A percentile compares a stretch with the other conserved stretches of the same genome.
These are phyloP conservation scores for Epithele typhae DNA, from an alignment of 768 basidiomycete species.

Conservation along the genomic window DNA sequence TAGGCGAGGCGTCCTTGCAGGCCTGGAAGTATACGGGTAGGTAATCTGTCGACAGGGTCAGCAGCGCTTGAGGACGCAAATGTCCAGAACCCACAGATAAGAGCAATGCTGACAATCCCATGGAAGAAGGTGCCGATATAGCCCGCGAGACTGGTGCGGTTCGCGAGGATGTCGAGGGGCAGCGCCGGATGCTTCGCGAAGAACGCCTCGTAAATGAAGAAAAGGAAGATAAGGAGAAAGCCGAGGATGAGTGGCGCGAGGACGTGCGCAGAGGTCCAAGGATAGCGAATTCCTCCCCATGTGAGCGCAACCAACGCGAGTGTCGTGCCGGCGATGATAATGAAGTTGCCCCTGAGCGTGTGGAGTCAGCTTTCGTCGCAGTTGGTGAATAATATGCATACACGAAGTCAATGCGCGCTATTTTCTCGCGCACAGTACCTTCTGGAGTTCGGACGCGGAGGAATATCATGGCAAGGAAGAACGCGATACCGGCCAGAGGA, in stretches of 20 bases:
- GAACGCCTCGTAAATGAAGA: constrained; percentile 14
- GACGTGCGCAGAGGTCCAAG: too few relatives aligned
- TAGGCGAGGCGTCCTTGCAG: constrained; percentile 32
- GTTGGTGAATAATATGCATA: constrained; percentile 17
- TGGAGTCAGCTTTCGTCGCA: background rate
- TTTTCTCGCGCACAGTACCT: constrained; percentile 21
- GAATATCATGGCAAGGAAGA: too few relatives aligned
- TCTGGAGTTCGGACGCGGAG: too few relatives aligned
- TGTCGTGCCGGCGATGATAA: constrained; percentile 21
- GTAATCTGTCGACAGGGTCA: constrained; percentile 32
- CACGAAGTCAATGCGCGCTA: constrained; percentile 33
- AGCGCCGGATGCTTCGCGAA: constrained; percentile 14
- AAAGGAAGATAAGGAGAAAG: constrained; percentile 24
- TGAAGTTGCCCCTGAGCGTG: constrained; percentile 20
- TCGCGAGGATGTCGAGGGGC: constrained; percentile 16
- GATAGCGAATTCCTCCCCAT: too few relatives aligned
- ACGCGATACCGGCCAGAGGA: too few relatives aligned
- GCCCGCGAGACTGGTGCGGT: constrained; percentile 3
- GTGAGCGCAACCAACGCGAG: too few relatives aligned
- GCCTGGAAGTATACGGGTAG: constrained; percentile 39
- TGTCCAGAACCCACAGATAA: constrained; percentile 12
- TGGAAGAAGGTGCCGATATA: constrained; percentile 8
- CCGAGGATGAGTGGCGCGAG: too few relatives aligned
- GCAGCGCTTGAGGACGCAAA: background rate
- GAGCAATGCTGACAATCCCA: constrained; percentile 2